A percentile compares a stretch with the other conserved stretches of the same genome.
These are phyloP conservation scores for Colletotrichum lupini DNA, from an alignment of 2,329 filamentous ascomycete genomes.

Conservation along the genomic window DNA sequence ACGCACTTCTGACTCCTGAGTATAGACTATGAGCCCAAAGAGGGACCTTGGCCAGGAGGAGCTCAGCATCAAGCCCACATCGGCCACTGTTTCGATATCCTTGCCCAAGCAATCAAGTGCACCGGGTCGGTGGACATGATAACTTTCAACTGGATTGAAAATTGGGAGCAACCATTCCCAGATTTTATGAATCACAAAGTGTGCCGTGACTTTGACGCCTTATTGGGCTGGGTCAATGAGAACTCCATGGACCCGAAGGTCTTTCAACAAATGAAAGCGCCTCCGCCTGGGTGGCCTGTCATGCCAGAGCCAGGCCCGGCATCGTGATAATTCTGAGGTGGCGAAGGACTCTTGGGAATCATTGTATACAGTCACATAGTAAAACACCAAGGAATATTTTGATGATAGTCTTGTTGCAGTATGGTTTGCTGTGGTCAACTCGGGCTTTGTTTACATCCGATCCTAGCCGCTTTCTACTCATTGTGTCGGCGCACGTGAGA, in stretches of 20 bases:
- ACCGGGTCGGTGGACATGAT: conserved; percentile 43
- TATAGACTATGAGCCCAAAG: conserved; percentile 1
- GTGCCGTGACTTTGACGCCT: conserved; percentile 43
- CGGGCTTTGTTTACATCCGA: not conserved
- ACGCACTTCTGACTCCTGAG: not conserved
- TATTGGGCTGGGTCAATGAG: conserved; percentile 33
- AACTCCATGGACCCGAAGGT: conserved; percentile 19
- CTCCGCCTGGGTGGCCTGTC: conserved; percentile 14
- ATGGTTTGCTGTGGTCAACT: not conserved
- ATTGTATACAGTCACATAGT: not conserved
- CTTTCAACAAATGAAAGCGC: conserved; percentile 12
- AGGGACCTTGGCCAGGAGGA: conserved; percentile 16
- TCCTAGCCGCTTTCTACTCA: not conserved
- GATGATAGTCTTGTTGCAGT: not conserved
- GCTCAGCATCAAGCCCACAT: conserved; percentile 40
- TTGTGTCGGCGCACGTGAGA: not conserved
- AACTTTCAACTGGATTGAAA: conserved; percentile 46
- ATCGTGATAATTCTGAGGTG: not conserved
- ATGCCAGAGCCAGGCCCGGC: conserved; percentile 5
- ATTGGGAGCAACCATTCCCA: conserved; percentile 42
- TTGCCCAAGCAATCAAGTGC: conserved; percentile 46
- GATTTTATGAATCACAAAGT: conserved; percentile 46
- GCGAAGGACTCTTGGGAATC: not conserved
- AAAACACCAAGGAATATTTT: not conserved
- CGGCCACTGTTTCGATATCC: conserved; percentile 44